These are phyloP conservation scores for Fraxinus cuspidata DNA, from an alignment of 257 asterid genomes.

Conservation along the genomic window DNA sequence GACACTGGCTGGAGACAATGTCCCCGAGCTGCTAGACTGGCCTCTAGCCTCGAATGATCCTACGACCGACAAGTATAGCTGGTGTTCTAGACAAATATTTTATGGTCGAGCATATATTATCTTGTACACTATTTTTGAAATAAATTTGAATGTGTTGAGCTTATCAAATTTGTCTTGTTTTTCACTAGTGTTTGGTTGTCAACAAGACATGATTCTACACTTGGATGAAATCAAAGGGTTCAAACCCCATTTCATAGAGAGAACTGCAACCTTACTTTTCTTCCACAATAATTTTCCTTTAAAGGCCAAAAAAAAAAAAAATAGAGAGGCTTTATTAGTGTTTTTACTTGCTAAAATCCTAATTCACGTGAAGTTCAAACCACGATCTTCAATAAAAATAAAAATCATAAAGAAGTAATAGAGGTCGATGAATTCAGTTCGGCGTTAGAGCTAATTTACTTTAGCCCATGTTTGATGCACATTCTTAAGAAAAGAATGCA, in stretches of 20 bases:
- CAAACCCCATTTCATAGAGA: too few relatives aligned
- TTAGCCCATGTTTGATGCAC: too few relatives aligned
- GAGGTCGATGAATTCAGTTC: too few relatives aligned
- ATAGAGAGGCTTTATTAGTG: too few relatives aligned
- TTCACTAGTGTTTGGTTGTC: background rate
- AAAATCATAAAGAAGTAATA: too few relatives aligned
- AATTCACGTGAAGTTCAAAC: too few relatives aligned
- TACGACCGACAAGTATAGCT: background rate
- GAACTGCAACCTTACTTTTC: background rate
- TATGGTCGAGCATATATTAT: background rate
- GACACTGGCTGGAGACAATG: background rate
- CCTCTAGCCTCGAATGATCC: background rate
- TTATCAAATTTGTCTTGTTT: background rate
- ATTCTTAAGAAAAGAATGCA: too few relatives aligned
- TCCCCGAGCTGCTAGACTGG: background rate
- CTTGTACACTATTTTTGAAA: background rate
- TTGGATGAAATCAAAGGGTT: background rate
- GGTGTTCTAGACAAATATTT: background rate
- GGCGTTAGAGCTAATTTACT: too few relatives aligned
- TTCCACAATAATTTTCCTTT: too few relatives aligned
- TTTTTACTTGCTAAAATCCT: too few relatives aligned
- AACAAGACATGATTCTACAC: background rate
- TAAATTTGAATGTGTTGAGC: background rate
- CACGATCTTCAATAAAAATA: too few relatives aligned
- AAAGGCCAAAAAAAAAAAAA: too few relatives aligned